phyloP scores from a whole-genome alignment of 371 early-diverging fungal genomes.

The Lichtheimia hyalospora region DNA sequence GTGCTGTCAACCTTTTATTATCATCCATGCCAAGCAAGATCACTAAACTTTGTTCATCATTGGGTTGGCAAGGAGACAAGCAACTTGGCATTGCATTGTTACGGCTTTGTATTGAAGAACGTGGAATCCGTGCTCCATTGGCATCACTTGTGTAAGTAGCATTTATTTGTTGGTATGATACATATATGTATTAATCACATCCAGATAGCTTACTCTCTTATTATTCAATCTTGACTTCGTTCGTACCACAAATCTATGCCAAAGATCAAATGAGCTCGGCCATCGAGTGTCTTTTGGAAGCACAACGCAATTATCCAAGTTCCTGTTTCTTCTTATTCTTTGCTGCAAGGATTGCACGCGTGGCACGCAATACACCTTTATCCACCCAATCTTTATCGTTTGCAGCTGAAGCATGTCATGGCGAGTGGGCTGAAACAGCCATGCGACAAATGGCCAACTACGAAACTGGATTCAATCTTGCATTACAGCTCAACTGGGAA shows the following conservation, averaged over 20 bases:
- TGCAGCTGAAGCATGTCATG: conserved; percentile 36
- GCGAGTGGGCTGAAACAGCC: conserved; percentile 40
- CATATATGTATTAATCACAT: not conserved
- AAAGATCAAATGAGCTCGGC: conserved; percentile 33
- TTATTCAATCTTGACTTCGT: conserved; percentile 24
- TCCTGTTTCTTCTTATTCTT: conserved; percentile 61
- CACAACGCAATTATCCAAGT: conserved; percentile 46
- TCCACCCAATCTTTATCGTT: conserved; percentile 43
- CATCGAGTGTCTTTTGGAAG: conserved; percentile 49
- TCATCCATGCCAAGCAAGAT: conserved; percentile 61
- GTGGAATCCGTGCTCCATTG: conserved; percentile 57
- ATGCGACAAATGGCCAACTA: conserved; percentile 44
- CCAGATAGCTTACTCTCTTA: conserved; percentile 23
- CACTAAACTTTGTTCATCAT: conserved; percentile 51
- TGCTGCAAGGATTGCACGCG: conserved; percentile 50
- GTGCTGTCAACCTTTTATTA: conserved; percentile 58
- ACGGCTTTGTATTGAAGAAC: conserved; percentile 51
- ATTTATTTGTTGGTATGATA: no score
- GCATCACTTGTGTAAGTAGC: conserved; percentile 53
- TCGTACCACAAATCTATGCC: conserved; percentile 24
- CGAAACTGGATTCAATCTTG: conserved; percentile 54
- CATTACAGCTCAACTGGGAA: conserved; percentile 52
- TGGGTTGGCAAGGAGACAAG: conserved; percentile 61
- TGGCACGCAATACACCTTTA: conserved; percentile 32
- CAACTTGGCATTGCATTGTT: conserved; percentile 61